These are phyloP conservation scores for Picochlorum sp. DNA, from an alignment of 139 green algal genomes.

Conservation along the genomic window DNA sequence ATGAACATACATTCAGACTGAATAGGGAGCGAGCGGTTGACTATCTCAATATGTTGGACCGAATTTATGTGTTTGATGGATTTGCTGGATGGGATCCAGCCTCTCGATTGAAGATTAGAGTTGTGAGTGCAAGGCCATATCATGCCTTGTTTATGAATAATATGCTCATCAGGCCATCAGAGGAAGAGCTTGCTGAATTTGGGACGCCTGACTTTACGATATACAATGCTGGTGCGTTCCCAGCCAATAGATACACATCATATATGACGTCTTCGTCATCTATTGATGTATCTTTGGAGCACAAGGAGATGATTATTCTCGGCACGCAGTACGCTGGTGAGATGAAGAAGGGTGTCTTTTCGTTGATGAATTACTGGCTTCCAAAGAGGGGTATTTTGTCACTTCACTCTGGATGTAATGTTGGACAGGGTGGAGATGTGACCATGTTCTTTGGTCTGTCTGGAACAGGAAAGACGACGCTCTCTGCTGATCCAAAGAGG, in stretches of 20 bases:
- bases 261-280: constrained; percentile 86
- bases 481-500: constrained; percentile 65
- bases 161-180: constrained; percentile 79
- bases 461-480: constrained; percentile 74
- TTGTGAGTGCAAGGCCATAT: constrained; percentile 82
- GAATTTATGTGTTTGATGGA: constrained; percentile 71
- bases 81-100: constrained; percentile 74
- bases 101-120: constrained; percentile 59
- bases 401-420: constrained; percentile 86
- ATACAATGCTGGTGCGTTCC: constrained; percentile 86
- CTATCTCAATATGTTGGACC: constrained; percentile 83
- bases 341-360: constrained; percentile 39
- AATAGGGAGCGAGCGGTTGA: constrained; percentile 78
- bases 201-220: constrained; percentile 89
- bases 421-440: constrained; percentile 58
- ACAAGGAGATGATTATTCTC: constrained; percentile 71
- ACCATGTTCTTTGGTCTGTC: constrained; percentile 82
- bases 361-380: constrained; percentile 88
- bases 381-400: constrained; percentile 76
- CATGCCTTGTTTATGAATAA: constrained; percentile 97
- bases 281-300: constrained; percentile 73
- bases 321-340: constrained; percentile 79
- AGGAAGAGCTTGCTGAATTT: constrained; percentile 43
- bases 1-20: constrained; percentile 70
- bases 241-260: constrained; percentile 72